Conservation (phyloP, 805 yeast species). For the Blastobotrys americana region DNA sequence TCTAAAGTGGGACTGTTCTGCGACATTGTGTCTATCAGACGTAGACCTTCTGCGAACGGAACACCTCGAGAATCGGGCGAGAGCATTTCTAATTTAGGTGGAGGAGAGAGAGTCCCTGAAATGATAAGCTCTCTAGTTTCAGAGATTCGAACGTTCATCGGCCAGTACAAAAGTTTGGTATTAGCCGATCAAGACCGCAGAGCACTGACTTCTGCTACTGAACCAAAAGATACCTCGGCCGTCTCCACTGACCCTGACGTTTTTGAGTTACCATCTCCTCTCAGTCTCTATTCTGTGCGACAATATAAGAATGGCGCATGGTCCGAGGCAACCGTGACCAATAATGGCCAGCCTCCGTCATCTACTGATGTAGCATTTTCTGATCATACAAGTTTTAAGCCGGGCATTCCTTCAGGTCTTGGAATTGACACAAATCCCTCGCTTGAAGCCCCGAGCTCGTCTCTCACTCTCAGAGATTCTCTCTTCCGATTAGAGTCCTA, state of each 20-base stretch:
- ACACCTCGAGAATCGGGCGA: neutral
- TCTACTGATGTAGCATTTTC: slow-evolving; percentile 3
- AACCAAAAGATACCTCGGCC: neutral
- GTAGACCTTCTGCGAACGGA: slow-evolving; percentile 3
- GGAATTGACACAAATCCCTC: slow-evolving; percentile 3
- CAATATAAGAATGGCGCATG: slow-evolving; percentile 16
- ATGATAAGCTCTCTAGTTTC: neutral
- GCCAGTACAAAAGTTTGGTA: neutral
- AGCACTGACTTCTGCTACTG: neutral
- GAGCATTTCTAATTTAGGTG: neutral
- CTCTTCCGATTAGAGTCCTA: slow-evolving; percentile 16
- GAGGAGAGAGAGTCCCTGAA: slow-evolving; percentile 1
- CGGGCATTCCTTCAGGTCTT: neutral
- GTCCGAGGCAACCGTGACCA: slow-evolving; percentile 10
- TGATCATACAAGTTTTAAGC: neutral
- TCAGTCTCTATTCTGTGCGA: slow-evolving; percentile 4
- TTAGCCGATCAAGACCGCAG: neutral
- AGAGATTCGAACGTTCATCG: slow-evolving; percentile 1
- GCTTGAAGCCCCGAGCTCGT: too few relatives aligned
- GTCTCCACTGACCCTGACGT: neutral
- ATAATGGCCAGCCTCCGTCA: slow-evolving; percentile 10
- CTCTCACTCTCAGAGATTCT: slow-evolving; percentile 3
- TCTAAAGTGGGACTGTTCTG: slow-evolving; percentile 16
- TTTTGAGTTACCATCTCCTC: slow-evolving; percentile 6
- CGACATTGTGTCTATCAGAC: slow-evolving; percentile 12